Percentiles rank a stretch among this genome's conserved stretches.
Evolutionary conservation across 2,329 filamentous ascomycete genomes (phyloP).

Genomic region (Pseudogymnoascus sp.): DNA sequence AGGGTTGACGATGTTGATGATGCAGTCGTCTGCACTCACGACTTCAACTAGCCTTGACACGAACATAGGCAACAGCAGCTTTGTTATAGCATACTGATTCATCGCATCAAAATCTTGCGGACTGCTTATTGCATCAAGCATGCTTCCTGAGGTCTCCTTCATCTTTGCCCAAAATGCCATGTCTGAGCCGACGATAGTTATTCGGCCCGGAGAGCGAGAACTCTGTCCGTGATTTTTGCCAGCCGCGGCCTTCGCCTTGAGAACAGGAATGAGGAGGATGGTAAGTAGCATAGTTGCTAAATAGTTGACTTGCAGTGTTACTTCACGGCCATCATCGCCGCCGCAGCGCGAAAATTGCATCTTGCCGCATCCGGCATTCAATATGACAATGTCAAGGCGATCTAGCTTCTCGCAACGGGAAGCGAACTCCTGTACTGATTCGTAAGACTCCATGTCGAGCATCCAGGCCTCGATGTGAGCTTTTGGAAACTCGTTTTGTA

Average conservation of each 20-base stretch:
- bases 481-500: conserved; percentile 16
- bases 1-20: conserved; percentile 21
- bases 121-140: background rate
- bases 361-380: conserved; percentile 12
- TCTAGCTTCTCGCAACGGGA: conserved; percentile 6
- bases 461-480: conserved; percentile 14
- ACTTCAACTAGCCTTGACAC: conserved; percentile 13
- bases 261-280: conserved; percentile 26
- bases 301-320: conserved; percentile 33
- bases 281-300: conserved; percentile 29
- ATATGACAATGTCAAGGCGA: conserved; percentile 13
- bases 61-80: conserved; percentile 15
- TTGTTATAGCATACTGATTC: conserved; percentile 12
- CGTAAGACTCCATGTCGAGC: conserved; percentile 13
- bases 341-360: background rate
- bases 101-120: conserved; percentile 6
- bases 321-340: conserved; percentile 27
- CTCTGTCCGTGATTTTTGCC: conserved; percentile 8
- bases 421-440: conserved; percentile 12
- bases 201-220: conserved; percentile 16
- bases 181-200: conserved; percentile 29
- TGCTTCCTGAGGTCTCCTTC: background rate
- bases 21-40: conserved; percentile 16
- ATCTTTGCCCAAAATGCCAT: conserved; percentile 13
- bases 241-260: conserved; percentile 19